These are phyloP conservation scores for Selaginella tamariscina DNA, from an alignment of 75 land plant genomes.

Conservation along the genomic window DNA sequence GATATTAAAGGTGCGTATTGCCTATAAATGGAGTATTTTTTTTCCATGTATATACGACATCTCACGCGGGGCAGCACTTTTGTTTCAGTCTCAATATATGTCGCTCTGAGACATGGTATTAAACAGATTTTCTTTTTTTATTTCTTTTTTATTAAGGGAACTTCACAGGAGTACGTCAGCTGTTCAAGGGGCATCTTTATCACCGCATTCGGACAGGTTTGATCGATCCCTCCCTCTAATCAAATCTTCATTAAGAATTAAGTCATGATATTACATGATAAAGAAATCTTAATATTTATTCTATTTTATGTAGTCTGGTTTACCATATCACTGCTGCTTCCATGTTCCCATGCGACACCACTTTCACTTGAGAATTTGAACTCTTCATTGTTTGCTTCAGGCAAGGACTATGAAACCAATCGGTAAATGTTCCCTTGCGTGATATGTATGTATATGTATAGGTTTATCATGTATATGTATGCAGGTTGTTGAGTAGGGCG, in stretches of 20 bases:
- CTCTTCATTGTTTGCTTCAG: conserved; percentile 27
- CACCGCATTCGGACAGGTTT: conserved; percentile 14
- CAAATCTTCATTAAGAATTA: no score
- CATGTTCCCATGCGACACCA: conserved; percentile 50
- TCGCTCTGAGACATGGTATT: neutral
- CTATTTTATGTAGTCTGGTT: no score
- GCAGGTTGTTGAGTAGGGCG: conserved; percentile 57
- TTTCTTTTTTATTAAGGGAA: conserved; percentile 15
- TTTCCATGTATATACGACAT: neutral
- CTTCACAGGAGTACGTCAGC: conserved; percentile 37
- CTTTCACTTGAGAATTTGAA: conserved; percentile 68
- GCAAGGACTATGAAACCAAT: conserved; percentile 51
- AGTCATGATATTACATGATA: no score
- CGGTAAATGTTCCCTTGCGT: conserved; percentile 29
- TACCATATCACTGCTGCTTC: no score
- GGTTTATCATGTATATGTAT: no score
- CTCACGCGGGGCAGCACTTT: no score
- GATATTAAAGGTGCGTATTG: conserved; percentile 45
- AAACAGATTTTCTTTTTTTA: neutral
- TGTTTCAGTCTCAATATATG: neutral
- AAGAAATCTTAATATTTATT: no score
- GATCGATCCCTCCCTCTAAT: conserved; percentile 51
- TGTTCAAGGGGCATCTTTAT: conserved; percentile 29
- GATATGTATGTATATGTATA: neutral
- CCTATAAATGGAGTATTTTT: neutral